Base-by-base conservation (phyloP, 108 stramenopile species). In the Nitzschia palea region DNA sequence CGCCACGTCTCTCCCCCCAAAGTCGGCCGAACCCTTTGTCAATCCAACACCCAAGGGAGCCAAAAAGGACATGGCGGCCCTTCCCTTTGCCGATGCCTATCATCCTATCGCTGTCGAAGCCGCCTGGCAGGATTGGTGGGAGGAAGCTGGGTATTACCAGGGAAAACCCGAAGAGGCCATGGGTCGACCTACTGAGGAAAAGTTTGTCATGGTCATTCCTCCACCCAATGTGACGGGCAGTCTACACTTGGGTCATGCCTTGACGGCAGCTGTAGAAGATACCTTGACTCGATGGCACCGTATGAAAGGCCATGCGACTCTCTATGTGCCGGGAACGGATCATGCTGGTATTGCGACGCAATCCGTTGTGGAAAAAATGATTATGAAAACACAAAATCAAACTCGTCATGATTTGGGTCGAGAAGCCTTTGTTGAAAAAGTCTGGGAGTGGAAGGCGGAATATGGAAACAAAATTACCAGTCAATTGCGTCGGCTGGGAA, bases 331-430 rank as follows among this genome's bases (percentile, higher is more conserved):
- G 34, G 96, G 99, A 66, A 98, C 95, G 23, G 99, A 99, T 70
- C 99, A 99, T 70, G 99, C 99, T 17, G 99, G 99, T 34, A 99
- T 99, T 70, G 99, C 99, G 61, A 99, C 99, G 34, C 99, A 99
- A 79, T 90, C 92, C 27, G 97, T 99, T 8, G 99, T 99, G 0
- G 99, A 99, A 82, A 97, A 97, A 78, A 92, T 89, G 90, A 87
- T 99, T 44, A 89, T 91, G 83, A 98, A 97, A 78, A 89, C 92
- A 57, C 74, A 87, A 58, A 85, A 86, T 25, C 64, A 94, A 54
- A 92, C 73, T n/a, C 92, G 95, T 27, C 99, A 99, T 69, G 97
- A 98, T 66, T 85, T 99, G 40, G 99, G 99, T 12, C 88, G 99
- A 36, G 96, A 97, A 55, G 80, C 90, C 66, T 98, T 98, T 70